Evolutionary conservation across 805 yeast species (phyloP), one percentile per base, ranked within the genome.

Genomic region (Metschnikowia matae): DNA sequence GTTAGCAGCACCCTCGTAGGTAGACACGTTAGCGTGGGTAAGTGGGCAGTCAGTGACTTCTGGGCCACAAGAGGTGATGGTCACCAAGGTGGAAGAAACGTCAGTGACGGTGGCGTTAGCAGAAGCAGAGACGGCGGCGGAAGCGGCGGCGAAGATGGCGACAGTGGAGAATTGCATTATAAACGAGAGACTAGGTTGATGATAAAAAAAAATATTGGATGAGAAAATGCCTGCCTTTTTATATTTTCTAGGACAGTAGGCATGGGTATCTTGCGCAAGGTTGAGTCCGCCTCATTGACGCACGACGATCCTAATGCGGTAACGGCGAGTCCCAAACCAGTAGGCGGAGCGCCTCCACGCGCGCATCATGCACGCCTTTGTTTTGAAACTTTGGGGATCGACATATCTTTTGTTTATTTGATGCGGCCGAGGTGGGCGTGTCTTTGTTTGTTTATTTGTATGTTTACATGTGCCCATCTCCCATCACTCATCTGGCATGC

Each of bases 101-200:
- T 39, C 50, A 32, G 55, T 51, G 53, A 48, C 54, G 41, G 59
- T 54, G 43, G 50, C 34, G 52, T 52, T 55, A 34, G 55, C 49
- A 38, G 34, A 39, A 20, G 57, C 57, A 44, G 62, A 53, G 42
- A 53, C 58, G 40, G 58, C 51, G 48, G 59, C 57, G 32, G 56
- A 55, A 40, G 58, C 56, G 35, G 61, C 61, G 31, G 56, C 57
- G 56, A 58, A 44, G 52, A 51, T 45, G 37, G 60, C 61, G 58
- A 58, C 51, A 49, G 60, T 55, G 46, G 62, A 54, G 62, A 58
- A 58, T 51, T 58, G 61, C 62, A 58, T 58, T 50, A 36, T 53
- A 32, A 45, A 48, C 56, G 62, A 57, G 36, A 35, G 60, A 57
- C 55, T 54, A 10, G 46, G 44, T 53, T 49, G 47, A 32, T 23